Evolutionary conservation across 2,329 filamentous ascomycete genomes (phyloP).

Genomic region (Penicillium sp.): DNA sequence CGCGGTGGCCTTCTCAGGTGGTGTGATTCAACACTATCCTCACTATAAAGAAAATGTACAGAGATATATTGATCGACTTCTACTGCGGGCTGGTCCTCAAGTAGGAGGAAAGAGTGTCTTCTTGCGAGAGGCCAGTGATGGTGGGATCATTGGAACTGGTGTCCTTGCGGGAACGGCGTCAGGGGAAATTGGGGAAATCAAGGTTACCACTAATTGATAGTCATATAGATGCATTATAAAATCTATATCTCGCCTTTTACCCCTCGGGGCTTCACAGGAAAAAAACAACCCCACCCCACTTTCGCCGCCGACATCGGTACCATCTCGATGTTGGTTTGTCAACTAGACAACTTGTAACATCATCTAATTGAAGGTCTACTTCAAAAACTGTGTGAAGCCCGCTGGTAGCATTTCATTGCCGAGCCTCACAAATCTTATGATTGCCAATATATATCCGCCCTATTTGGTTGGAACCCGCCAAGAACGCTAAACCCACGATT

Average conservation of each 20-base stretch:
- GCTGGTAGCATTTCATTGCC: background rate
- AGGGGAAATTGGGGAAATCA: constrained; percentile 30
- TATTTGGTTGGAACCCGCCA: background rate
- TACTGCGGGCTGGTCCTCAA: constrained; percentile 40
- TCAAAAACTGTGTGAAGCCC: no score
- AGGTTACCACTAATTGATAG: background rate
- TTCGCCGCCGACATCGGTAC: background rate
- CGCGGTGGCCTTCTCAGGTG: constrained; percentile 72
- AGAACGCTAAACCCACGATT: background rate
- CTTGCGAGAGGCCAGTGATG: constrained; percentile 49
- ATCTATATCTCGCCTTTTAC: background rate
- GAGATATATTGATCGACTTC: constrained; percentile 58
- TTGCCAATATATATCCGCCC: background rate
- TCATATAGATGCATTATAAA: background rate
- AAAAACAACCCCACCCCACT: background rate
- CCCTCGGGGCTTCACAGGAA: background rate
- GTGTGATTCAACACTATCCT: constrained; percentile 73
- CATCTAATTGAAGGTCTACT: no score
- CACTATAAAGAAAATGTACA: constrained; percentile 67
- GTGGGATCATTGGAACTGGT: constrained; percentile 51
- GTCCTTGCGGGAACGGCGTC: constrained; percentile 48
- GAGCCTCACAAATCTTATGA: no score
- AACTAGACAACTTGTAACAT: background rate
- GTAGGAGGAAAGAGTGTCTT: constrained; percentile 48
- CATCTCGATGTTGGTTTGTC: background rate